Base-by-base conservation (phyloP, 148 eudicot species). In the Gaultheria prostrata region DNA sequence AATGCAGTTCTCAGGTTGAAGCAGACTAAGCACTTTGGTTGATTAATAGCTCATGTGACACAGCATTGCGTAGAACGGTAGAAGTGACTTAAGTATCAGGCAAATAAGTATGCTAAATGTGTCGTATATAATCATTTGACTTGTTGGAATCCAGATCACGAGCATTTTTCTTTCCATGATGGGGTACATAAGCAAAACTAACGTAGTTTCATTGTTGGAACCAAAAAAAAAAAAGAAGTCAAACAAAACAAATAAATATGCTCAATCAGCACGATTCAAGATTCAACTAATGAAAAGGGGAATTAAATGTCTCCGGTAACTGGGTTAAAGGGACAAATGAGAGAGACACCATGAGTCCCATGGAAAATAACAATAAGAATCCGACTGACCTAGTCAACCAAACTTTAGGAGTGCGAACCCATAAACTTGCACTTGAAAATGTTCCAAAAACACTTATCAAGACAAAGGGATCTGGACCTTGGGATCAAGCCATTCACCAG, bases 381-480 rank as follows among this genome's bases (percentile, higher is more conserved):
- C 46, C 46, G 46, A 2, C 46, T 43, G 50, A 48, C 50, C 50
- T 48, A 48, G 50, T 48, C 50, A 48, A 48, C 9, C 50, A 48
- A 48, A 48, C 50, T 8, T 48, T 8, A 48, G 50, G 8, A 10
- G 8, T 1, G 12, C 50, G 8, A 48, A 48, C 10, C 50, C 50
- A 7, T 48, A 1, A 7, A 7, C 50, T 8, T 48, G 80, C 79
- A 67, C 53, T 15, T 20, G 18, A 67, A 75, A 78, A 51, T 9
- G 45, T 43, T 76, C 67, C 2, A 20, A n/a, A 39, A 20, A 17
- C 12, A 83, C 67, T 6, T 8, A 77, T 9, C 21, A 83, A 32
- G 15, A 21, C 53, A 35, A 73, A 77, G 15, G 33, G 5, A 79
- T 32, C 20, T 28, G 35, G 18, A 85, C 85, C 92, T 84, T 80